A percentile compares a stretch with the other conserved stretches of the same genome.
These are phyloP conservation scores for Pelargonium myrrhifolium DNA, from an alignment of 441 rosid genomes.

Conservation along the genomic window DNA sequence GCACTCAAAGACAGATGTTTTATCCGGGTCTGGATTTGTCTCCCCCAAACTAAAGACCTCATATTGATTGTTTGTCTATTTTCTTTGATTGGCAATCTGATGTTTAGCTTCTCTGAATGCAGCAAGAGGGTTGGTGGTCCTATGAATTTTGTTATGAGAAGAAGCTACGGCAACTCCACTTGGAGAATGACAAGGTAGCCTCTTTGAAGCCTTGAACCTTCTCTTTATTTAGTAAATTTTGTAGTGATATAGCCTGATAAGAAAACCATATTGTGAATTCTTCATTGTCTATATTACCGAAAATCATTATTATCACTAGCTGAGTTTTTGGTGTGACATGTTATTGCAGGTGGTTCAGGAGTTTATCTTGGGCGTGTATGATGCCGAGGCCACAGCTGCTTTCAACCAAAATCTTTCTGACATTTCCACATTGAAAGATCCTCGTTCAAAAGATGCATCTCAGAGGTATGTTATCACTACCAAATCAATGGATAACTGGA, in stretches of 20 bases:
- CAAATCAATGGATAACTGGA: not conserved
- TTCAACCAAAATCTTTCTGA: constrained; percentile 69
- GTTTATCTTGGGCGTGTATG: constrained; percentile 66
- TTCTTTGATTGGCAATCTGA: not conserved
- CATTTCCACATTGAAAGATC: constrained; percentile 63
- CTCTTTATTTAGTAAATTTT: no score
- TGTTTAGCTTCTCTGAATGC: constrained; percentile 16
- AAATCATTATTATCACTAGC: not conserved
- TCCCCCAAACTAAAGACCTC: constrained; percentile 10
- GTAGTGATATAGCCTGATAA: no score
- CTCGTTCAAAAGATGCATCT: constrained; percentile 71
- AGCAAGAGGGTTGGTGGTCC: constrained; percentile 99
- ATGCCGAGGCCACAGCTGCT: constrained; percentile 70
- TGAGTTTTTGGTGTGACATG: not conserved
- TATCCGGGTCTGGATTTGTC: constrained; percentile 41
- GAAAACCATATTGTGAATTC: no score
- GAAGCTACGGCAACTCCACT: constrained; percentile 52
- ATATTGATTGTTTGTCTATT: not conserved
- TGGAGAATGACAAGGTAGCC: constrained; percentile 62
- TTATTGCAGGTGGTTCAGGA: constrained; percentile 62
- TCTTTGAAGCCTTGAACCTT: not conserved
- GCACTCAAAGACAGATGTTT: constrained; percentile 52
- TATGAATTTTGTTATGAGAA: constrained; percentile 75
- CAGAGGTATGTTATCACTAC: constrained; percentile 44
- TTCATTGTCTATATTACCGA: no score